A percentile compares a stretch with the other conserved stretches of the same genome.
Evolutionary conservation across 345 rosid genomes (phyloP).

Genomic region (Dimocarpus longan): DNA sequence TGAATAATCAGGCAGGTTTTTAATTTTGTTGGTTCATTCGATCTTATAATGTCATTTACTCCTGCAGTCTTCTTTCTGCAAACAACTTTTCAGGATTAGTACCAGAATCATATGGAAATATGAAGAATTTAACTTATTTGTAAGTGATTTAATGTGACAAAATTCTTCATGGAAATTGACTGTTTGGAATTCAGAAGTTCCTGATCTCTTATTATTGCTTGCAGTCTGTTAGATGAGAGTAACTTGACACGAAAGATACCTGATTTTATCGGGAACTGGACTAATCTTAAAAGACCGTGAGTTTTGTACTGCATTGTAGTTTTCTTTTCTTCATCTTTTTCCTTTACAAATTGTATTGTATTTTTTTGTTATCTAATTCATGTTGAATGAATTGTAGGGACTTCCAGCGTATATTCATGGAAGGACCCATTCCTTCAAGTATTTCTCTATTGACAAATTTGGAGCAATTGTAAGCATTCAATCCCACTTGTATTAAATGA

Average conservation of each 20-base stretch:
- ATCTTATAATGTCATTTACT: background rate
- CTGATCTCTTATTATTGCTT: conserved; percentile 12
- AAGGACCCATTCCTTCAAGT: conserved; percentile 81
- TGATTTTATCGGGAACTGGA: conserved; percentile 83
- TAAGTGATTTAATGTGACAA: conserved; percentile 39
- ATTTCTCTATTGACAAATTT: conserved; percentile 56
- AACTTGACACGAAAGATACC: conserved; percentile 74
- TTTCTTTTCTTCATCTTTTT: background rate
- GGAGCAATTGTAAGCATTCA: conserved; percentile 51
- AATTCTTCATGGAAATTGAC: background rate
- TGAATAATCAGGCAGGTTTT: background rate
- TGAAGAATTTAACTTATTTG: conserved; percentile 73
- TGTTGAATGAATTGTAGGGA: conserved; percentile 41
- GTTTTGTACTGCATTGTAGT: conserved; percentile 24
- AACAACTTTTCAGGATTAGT: conserved; percentile 74
- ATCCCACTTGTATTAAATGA: background rate
- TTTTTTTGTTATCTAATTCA: background rate
- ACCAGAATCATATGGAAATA: conserved; percentile 65
- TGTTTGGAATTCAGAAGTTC: background rate
- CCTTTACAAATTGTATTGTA: background rate
- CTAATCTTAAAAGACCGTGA: conserved; percentile 55
- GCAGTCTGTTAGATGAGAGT: conserved; percentile 83
- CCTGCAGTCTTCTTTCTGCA: conserved; percentile 62
- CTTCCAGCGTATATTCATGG: conserved; percentile 81
- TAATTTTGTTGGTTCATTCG: background rate